These are phyloP conservation scores for Xerocomellus amylosporus DNA, from an alignment of 768 basidiomycete species.

Conservation along the genomic window DNA sequence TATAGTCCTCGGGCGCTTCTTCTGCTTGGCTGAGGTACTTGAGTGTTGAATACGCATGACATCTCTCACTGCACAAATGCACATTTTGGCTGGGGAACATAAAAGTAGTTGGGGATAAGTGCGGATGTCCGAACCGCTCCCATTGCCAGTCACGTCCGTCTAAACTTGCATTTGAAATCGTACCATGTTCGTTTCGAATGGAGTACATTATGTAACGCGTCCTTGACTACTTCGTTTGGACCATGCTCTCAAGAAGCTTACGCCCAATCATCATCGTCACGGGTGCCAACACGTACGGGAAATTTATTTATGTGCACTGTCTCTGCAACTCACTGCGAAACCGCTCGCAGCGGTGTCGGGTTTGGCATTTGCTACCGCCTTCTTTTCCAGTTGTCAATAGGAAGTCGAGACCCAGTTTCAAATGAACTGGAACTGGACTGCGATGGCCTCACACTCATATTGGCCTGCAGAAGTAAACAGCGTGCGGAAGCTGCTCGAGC, in stretches of 20 bases:
- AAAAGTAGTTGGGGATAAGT: too few species aligned
- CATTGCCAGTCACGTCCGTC: too few species aligned
- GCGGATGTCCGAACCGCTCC: too few species aligned
- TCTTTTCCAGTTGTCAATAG: constrained; percentile 60
- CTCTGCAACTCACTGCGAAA: constrained; percentile 24
- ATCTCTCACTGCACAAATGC: constrained; percentile 1
- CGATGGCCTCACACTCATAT: constrained; percentile 65
- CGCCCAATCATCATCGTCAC: constrained; percentile 62
- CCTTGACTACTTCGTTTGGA: background rate
- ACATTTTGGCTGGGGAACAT: background rate
- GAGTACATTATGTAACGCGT: too few species aligned
- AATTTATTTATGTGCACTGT: background rate
- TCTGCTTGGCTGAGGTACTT: background rate
- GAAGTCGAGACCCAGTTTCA: constrained; percentile 34
- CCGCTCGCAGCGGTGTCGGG: constrained; percentile 67
- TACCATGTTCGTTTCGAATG: background rate
- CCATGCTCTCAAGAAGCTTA: constrained; percentile 27
- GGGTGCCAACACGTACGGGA: constrained; percentile 62
- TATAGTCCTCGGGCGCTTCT: constrained; percentile 17
- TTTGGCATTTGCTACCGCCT: constrained; percentile 82
- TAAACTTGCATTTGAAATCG: too few species aligned
- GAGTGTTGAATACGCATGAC: background rate
- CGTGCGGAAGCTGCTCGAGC: constrained; percentile 60
- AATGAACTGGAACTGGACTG: constrained; percentile 31
- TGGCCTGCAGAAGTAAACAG: constrained; percentile 72